These are phyloP conservation scores for Trichoderma citrinoviride DNA, from an alignment of 2,329 filamentous ascomycete genomes.

Conservation along the genomic window DNA sequence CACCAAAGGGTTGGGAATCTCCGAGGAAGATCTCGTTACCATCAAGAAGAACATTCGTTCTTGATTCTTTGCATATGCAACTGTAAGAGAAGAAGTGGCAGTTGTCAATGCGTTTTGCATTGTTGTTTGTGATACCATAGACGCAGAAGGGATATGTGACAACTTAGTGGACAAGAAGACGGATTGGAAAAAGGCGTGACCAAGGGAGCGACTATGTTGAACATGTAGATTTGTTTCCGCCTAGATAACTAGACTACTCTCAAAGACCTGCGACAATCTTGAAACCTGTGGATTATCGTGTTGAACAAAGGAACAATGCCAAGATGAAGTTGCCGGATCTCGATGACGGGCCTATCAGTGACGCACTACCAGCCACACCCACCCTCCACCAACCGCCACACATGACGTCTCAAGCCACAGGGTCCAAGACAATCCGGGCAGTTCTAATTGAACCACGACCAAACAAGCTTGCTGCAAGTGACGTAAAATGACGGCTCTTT, in stretches of 20 bases:
- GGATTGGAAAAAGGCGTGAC: not conserved
- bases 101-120: not conserved
- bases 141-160: not conserved
- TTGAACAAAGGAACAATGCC: not conserved
- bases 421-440: not conserved
- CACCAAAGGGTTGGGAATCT: constrained; percentile 45
- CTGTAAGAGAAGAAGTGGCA: not conserved
- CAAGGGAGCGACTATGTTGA: not conserved
- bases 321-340: not conserved
- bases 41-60: constrained; percentile 48
- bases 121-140: constrained; percentile 21
- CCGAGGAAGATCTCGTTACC: constrained; percentile 42
- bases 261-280: not conserved
- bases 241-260: not conserved
- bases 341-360: constrained; percentile 1
- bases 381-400: constrained; percentile 3
- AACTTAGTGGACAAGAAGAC: not conserved
- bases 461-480: not conserved
- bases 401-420: constrained; percentile 22
- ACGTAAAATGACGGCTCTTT: constrained; percentile 2
- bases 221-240: not conserved
- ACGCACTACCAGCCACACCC: constrained; percentile 8
- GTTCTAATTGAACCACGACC: not conserved
- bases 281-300: not conserved
- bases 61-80: not conserved